phyloP scores from a whole-genome alignment of 164 flowering plant species.

The Nelumbo lutea region DNA sequence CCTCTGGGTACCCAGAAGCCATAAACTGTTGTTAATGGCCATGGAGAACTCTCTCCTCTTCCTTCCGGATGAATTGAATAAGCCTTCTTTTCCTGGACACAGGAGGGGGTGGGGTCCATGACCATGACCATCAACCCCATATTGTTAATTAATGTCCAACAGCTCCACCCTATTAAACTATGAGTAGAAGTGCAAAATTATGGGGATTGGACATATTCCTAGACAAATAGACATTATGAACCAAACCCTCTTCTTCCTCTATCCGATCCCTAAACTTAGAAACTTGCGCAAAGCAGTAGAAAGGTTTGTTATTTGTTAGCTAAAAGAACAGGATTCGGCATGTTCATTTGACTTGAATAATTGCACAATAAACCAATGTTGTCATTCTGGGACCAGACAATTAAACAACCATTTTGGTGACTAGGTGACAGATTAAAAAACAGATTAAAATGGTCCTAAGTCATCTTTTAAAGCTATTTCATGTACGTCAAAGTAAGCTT shows the following conservation, averaged over 20 bases:
- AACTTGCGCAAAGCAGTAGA: background rate
- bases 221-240: background rate
- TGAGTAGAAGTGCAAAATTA: background rate
- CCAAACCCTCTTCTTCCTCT: background rate
- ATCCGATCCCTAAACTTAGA: background rate
- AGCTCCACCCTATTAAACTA: background rate
- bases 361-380: too few species aligned
- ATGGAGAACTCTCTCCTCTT: background rate
- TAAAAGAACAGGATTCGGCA: background rate
- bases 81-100: background rate
- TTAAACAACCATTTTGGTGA: too few species aligned
- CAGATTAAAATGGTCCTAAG: too few species aligned
- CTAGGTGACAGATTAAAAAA: too few species aligned
- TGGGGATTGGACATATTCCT: background rate
- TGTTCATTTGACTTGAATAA: background rate
- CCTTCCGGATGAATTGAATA: too few species aligned
- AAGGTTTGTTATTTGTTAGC: background rate
- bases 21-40: background rate
- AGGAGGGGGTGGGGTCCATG: background rate
- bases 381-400: too few species aligned
- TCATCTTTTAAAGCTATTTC: too few species aligned
- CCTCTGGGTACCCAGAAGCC: background rate
- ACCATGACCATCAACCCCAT: background rate
- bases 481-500: too few species aligned
- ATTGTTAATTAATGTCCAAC: background rate